Base-by-base conservation (phyloP, 306 rosid species). In the Macrotyloma uniflorum region DNA sequence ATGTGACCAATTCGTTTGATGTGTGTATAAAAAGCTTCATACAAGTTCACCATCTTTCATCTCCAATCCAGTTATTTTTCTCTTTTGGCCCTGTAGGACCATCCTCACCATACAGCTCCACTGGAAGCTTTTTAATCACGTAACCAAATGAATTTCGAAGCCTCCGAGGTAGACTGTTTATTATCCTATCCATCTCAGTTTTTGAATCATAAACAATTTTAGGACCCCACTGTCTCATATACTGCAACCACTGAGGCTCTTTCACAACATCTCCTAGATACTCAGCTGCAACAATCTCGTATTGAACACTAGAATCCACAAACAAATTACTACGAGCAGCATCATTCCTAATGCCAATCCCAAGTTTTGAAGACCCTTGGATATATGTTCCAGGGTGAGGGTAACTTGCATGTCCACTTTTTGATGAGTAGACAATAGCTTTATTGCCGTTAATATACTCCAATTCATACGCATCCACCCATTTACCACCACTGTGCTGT, bases 31-130 rank as follows among this genome's bases (percentile, higher is more conserved):
- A 20, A 38, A 53, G 20, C 61, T 42, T 11, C 49, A 38, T 26
- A 72, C 24, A 20, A 67, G 53, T 51, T 77, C 80, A 85, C 85
- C 88, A 81, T 74, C 88, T 81, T 85, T 85, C 85, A 74, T 85
- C 88, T 61, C 88, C 88, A 42, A 61, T 43, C 88, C 88, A 85
- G 61, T 81, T 67, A 81, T 85, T 77, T 68, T 85, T 85, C 83
- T 85, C 79, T 43, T 78, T 85, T 61, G 88, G 85, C 64, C 88
- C 85, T 73, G 85, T 77, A 73, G 88, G 88, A 81, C 88, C 88
- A 61, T 85, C 85, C 54, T 85, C 85, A 11, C 83, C 83, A 62
- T 81, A 85, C 75, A 85, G 62, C 70, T 85, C 85, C 71, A 78
- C 33, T 4, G 88, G 88, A 61, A 85, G 82, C 81, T 78, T 85